Evolutionary conservation across 805 yeast genomes (phyloP).

Genomic region (Cyberlindnera mycetangii): DNA sequence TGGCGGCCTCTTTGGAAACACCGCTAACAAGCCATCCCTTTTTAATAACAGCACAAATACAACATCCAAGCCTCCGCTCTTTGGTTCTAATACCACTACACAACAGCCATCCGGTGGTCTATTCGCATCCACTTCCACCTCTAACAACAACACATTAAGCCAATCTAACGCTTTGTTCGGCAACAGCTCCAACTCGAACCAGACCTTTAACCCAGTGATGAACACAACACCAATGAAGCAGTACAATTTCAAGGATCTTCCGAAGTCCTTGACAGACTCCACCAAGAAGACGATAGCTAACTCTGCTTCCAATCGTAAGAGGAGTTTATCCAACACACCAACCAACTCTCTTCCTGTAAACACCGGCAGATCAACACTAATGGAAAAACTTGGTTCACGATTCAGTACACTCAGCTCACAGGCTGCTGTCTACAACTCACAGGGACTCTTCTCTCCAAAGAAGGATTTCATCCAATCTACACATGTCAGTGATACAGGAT

Average conservation of each 20-base stretch:
- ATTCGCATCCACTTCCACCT: constrained; percentile 28
- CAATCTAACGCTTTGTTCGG: constrained; percentile 14
- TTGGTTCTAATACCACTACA: constrained; percentile 4
- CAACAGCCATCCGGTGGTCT: constrained; percentile 22
- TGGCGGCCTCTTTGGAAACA: constrained; percentile 9
- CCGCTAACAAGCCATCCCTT: constrained; percentile 4
- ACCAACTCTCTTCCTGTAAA: constrained; percentile 20
- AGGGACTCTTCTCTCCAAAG: constrained; percentile 37
- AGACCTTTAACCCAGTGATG: constrained; percentile 27
- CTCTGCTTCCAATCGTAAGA: constrained; percentile 19
- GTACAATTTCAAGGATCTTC: constrained; percentile 33
- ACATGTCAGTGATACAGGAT: constrained; percentile 15
- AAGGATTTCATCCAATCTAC: constrained; percentile 24
- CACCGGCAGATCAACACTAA: constrained; percentile 27
- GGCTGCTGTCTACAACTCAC: constrained; percentile 28
- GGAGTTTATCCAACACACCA: constrained; percentile 25
- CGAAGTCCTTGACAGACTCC: constrained; percentile 37
- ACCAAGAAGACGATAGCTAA: constrained; percentile 18
- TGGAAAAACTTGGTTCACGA: constrained; percentile 36
- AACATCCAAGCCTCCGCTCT: constrained; percentile 6
- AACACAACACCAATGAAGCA: constrained; percentile 32
- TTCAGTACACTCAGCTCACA: constrained; percentile 27
- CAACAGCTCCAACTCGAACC: constrained; percentile 8
- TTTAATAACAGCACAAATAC: constrained; percentile 23
- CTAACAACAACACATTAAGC: constrained; percentile 8